Base-by-base conservation (phyloP, 768 basidiomycete species). In the Suillus brevipes region DNA sequence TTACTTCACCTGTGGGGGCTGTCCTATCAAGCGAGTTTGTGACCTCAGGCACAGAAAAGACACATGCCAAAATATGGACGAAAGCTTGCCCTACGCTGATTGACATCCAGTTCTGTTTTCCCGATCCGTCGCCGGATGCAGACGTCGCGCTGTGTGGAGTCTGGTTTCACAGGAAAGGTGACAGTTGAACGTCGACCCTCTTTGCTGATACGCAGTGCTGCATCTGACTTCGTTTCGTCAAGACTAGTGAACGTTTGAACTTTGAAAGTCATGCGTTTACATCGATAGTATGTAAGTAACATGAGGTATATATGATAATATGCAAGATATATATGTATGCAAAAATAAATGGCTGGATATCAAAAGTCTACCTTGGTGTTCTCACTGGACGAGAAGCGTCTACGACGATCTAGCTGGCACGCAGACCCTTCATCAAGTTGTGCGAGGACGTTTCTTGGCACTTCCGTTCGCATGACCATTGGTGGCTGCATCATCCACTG, bases 361-460 rank as follows among this genome's bases (percentile, higher is more conserved):
- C 38, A 42, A 58, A 25, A 20, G 38, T 28, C 38, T 28, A 40
- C 23, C 10, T 5, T 10, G 37, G 36, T 37, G 7, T 40, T 38
- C 37, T 20, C 13, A n/a, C 6, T 6, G 31, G 28, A 52, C 16
- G 16, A 52, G 25, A 52, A 42, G 45, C 28, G 25, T 31, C 13
- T 7, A n/a, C 42, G 12, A 20, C n/a, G 14, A n/a, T 45, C 18
- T 37, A 36, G 37, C 38, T 28, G 10, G 12, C 37, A 20, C 7
- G 18, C 25, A 42, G 2, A 14, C 6, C 6, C 18, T 63, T 58
- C 10, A 59, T 78, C 73, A 87, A 59, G 85, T 83, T 64, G 81
- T 76, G 68, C 89, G 87, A 62, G 82, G 74, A 61, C 88, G 85
- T 78, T 89, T 89, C 76, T 84, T 86, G 67, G 82, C 74, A 57